Percentiles rank a stretch among this genome's conserved stretches.
phyloP scores from a whole-genome alignment of 1,139 yeast species.

The Candida sanyaensis region DNA sequence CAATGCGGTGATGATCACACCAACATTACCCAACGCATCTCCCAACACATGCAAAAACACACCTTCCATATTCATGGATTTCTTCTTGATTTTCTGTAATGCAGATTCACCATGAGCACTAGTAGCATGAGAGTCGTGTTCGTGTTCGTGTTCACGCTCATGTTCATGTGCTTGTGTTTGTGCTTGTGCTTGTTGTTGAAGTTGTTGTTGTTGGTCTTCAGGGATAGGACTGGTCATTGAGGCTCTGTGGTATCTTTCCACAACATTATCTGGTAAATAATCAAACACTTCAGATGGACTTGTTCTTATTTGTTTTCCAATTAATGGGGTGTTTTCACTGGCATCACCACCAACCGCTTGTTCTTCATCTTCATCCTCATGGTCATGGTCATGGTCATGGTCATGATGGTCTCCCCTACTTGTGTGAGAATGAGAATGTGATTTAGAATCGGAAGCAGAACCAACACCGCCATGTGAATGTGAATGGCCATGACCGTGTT shows the following conservation, averaged over 20 bases:
- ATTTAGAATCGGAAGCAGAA: constrained; percentile 9
- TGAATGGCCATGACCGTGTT: constrained; percentile 74
- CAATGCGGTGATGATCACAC: constrained; percentile 86
- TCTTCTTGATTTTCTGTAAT: constrained; percentile 26
- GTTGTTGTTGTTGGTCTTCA: constrained; percentile 4
- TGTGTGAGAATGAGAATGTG: constrained; percentile 25
- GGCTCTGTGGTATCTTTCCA: constrained; percentile 26
- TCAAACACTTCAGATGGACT: constrained; percentile 31
- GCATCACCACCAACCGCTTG: constrained; percentile 14
- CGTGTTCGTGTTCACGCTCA: constrained; percentile 1
- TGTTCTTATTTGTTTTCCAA: constrained; percentile 14
- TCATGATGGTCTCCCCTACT: constrained; percentile 2
- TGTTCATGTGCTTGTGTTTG: neutral
- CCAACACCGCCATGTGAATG: constrained; percentile 36
- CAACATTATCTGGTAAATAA: constrained; percentile 43
- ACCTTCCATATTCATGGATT: constrained; percentile 94
- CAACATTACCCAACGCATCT: constrained; percentile 93
- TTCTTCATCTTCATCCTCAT: constrained; percentile 13
- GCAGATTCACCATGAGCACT: neutral
- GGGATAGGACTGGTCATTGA: constrained; percentile 1
- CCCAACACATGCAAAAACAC: constrained; percentile 94
- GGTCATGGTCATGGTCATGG: no score
- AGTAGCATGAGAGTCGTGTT: neutral
- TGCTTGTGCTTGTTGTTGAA: neutral
- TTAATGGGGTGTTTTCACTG: constrained; percentile 17